These are phyloP conservation scores for Malbranchea zuffiana DNA, from an alignment of 2,329 filamentous ascomycete genomes.

Conservation along the genomic window DNA sequence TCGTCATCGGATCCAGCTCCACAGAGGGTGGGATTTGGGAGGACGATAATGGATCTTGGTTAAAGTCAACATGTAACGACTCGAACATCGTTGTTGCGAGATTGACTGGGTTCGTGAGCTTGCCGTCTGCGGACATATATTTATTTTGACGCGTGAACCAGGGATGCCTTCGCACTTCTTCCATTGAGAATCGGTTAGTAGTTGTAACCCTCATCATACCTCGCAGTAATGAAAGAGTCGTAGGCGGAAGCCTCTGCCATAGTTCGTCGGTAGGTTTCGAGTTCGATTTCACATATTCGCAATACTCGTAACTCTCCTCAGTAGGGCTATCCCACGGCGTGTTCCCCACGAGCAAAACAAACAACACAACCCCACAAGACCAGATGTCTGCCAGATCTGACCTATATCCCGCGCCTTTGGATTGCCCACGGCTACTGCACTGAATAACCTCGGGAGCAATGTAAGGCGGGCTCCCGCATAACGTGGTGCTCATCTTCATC, in stretches of 20 bases:
- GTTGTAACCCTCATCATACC: constrained; percentile 86
- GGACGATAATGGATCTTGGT: constrained; percentile 46
- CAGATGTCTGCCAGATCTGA: constrained; percentile 84
- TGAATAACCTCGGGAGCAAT: constrained; percentile 83
- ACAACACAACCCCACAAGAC: constrained; percentile 97
- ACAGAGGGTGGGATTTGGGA: constrained; percentile 26
- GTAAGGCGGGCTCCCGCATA: constrained; percentile 93
- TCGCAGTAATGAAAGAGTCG: constrained; percentile 69
- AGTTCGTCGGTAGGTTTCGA: constrained; percentile 76
- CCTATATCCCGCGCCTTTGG: constrained; percentile 37
- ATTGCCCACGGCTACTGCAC: constrained; percentile 42
- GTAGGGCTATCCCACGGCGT: constrained; percentile 97
- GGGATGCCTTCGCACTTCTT: constrained; percentile 77
- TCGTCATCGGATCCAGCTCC: constrained; percentile 53
- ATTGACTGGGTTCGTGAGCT: constrained; percentile 63
- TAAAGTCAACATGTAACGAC: constrained; percentile 79
- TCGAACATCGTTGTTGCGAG: constrained; percentile 95
- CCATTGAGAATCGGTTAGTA: constrained; percentile 65
- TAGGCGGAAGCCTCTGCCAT: constrained; percentile 66
- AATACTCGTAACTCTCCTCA: constrained; percentile 73
- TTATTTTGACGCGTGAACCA: constrained; percentile 84
- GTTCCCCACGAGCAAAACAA: constrained; percentile 88
- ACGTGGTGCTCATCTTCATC: constrained; percentile 70
- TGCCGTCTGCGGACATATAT: constrained; percentile 63
- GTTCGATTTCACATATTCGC: constrained; percentile 69